Percentiles rank a stretch among this genome's conserved stretches.
These are phyloP conservation scores for Exophiala lecanii-corni DNA, from an alignment of 2,329 filamentous ascomycete genomes.

Conservation along the genomic window DNA sequence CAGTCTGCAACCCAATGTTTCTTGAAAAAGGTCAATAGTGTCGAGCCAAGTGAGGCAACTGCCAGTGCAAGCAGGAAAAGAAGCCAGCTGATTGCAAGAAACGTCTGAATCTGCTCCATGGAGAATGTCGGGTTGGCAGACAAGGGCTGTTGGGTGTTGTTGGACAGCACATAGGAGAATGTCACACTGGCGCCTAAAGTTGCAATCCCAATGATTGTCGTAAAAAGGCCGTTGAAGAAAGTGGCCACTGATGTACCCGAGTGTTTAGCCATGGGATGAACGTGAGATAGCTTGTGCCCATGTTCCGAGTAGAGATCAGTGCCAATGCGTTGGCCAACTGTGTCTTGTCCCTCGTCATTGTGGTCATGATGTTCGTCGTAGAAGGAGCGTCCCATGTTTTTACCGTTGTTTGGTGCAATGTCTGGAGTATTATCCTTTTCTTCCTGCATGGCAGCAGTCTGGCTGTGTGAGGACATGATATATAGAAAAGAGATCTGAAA, in stretches of 20 bases:
- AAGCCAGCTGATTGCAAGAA: constrained; percentile 27
- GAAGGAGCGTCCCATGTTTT: neutral
- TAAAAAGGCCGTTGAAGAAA: constrained; percentile 27
- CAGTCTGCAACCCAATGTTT: constrained; percentile 26
- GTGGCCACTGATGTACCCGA: constrained; percentile 20
- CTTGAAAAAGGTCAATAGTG: constrained; percentile 27
- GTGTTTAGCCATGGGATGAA: constrained; percentile 24
- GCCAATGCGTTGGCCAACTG: constrained; percentile 1
- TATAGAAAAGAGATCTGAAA: too few species aligned
- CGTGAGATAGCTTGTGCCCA: constrained; percentile 19
- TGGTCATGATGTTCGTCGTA: neutral
- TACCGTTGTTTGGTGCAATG: too few species aligned
- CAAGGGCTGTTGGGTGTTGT: constrained; percentile 12
- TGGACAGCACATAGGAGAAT: constrained; percentile 27
- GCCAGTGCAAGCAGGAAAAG: constrained; percentile 27
- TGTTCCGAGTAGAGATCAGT: constrained; percentile 20
- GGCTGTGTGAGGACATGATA: too few species aligned
- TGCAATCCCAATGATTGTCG: constrained; percentile 24
- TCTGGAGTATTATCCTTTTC: too few species aligned
- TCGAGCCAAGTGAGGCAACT: constrained; percentile 24
- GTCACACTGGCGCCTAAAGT: constrained; percentile 26
- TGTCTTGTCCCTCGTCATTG: constrained; percentile 1
- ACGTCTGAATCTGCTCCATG: constrained; percentile 16
- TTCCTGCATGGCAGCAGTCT: too few species aligned
- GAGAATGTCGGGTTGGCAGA: constrained; percentile 12